A percentile compares a stretch with the other conserved stretches of the same genome.
Conservation (phyloP, 1,284 basidiomycete species). For the Leucoagaricus sp. region DNA sequence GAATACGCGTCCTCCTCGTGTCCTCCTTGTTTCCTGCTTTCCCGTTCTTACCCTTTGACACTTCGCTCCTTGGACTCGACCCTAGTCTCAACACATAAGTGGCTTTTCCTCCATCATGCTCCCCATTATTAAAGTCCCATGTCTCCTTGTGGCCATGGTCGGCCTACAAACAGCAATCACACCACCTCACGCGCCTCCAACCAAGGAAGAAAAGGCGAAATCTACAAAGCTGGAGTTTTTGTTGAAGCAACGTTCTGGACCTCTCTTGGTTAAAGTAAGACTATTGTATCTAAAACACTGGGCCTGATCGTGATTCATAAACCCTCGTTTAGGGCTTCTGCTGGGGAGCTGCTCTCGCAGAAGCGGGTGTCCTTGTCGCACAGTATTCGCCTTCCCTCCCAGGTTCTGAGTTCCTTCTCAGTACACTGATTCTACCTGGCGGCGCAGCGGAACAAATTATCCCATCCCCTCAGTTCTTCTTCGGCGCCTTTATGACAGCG, state of each 20-base stretch:
- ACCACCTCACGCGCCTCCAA: conserved; percentile 41
- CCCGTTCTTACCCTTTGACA: too few species aligned
- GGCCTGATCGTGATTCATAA: not conserved
- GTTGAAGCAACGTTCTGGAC: conserved; percentile 34
- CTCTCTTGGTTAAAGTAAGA: conserved; percentile 34
- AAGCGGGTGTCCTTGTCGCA: conserved; percentile 34
- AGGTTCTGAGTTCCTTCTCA: conserved; percentile 26
- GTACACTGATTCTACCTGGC: conserved; percentile 22
- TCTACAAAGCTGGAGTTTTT: conserved; percentile 35
- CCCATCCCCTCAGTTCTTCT: conserved; percentile 31
- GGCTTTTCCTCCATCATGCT: conserved; percentile 5
- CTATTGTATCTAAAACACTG: not conserved
- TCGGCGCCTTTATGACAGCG: conserved; percentile 28
- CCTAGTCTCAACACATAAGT: too few species aligned
- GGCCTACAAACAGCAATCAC: conserved; percentile 39
- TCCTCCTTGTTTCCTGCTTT: too few species aligned
- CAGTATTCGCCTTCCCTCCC: conserved; percentile 22
- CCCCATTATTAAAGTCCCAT: conserved; percentile 32
- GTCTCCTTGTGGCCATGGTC: conserved; percentile 36
- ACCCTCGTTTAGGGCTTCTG: conserved; percentile 31
- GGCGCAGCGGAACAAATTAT: conserved; percentile 9
- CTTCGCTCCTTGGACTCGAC: too few species aligned
- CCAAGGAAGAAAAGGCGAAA: conserved; percentile 30
- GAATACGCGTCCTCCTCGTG: too few species aligned
- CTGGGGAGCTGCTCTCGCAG: conserved; percentile 37